Evolutionary conservation across 2,329 filamentous ascomycete genomes (phyloP).

Genomic region (Diaporthe vaccinii): DNA sequence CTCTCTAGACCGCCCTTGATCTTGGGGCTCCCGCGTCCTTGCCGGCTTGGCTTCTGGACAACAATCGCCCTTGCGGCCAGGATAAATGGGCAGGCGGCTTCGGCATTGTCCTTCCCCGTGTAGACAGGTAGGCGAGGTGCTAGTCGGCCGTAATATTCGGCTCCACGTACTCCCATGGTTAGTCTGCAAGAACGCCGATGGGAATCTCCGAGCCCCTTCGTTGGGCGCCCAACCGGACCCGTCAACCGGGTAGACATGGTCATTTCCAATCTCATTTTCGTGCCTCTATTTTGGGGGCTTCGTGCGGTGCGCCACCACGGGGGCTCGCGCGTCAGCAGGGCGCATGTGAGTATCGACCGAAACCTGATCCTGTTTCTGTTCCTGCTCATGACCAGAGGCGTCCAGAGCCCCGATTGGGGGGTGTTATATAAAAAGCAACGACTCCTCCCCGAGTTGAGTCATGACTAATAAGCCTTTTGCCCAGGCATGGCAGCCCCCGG

Average conservation of each 20-base stretch:
- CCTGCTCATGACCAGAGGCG: neutral
- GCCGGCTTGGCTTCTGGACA: neutral
- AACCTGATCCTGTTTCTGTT: neutral
- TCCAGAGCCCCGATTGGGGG: neutral
- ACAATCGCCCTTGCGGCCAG: neutral
- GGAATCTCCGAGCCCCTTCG: conserved; percentile 2
- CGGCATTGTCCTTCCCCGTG: neutral
- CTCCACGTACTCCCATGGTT: neutral
- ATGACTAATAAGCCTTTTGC: conserved; percentile 18
- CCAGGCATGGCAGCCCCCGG: neutral
- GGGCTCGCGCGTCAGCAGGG: neutral
- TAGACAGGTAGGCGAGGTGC: neutral
- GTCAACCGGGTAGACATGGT: neutral
- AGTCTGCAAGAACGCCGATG: conserved; percentile 7
- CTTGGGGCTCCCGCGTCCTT: neutral
- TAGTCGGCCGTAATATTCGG: neutral
- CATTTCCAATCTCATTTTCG: neutral
- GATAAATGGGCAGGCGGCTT: neutral
- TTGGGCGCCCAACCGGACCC: neutral
- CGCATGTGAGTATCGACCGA: neutral
- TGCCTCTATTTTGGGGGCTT: neutral
- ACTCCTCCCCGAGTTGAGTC: neutral
- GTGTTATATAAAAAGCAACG: conserved; percentile 12
- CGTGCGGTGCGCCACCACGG: neutral
- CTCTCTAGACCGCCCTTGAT: no score